phyloP scores from a whole-genome alignment of 2,329 filamentous ascomycete species.

The Cercospora sp. region DNA sequence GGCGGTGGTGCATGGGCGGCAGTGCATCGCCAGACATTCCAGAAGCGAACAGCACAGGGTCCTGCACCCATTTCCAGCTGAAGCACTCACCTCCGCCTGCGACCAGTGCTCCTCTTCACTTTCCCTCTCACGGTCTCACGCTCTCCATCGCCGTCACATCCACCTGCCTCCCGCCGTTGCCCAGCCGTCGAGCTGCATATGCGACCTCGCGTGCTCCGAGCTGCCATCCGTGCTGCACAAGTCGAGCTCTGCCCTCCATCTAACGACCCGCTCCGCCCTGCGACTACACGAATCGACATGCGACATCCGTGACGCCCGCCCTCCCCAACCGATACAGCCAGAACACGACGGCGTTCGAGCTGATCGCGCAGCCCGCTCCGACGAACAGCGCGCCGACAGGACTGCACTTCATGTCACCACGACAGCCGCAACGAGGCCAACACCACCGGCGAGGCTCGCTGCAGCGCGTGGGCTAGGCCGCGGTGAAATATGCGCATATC shows the following conservation, averaged over 20 bases:
- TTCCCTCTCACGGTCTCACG: background rate
- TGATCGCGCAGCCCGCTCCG: background rate
- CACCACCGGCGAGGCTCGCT: conserved; percentile 7
- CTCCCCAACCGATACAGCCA: background rate
- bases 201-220: background rate
- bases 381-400: background rate
- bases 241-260: background rate
- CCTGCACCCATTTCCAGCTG: background rate
- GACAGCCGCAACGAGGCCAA: background rate
- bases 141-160: background rate
- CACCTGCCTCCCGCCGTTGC: background rate
- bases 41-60: background rate
- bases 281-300: background rate
- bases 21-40: background rate
- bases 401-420: conserved; percentile 12
- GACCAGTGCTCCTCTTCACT: background rate
- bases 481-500: conserved; percentile 70
- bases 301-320: background rate
- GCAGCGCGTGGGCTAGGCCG: conserved; percentile 1
- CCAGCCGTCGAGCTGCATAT: background rate
- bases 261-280: background rate
- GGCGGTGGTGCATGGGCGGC: background rate
- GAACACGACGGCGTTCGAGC: background rate
- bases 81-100: background rate
- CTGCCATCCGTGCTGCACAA: background rate